A percentile compares a stretch with the other conserved stretches of the same genome.
These are phyloP conservation scores for Boletus semigastroideus DNA, from an alignment of 1,284 basidiomycete species.

Conservation along the genomic window DNA sequence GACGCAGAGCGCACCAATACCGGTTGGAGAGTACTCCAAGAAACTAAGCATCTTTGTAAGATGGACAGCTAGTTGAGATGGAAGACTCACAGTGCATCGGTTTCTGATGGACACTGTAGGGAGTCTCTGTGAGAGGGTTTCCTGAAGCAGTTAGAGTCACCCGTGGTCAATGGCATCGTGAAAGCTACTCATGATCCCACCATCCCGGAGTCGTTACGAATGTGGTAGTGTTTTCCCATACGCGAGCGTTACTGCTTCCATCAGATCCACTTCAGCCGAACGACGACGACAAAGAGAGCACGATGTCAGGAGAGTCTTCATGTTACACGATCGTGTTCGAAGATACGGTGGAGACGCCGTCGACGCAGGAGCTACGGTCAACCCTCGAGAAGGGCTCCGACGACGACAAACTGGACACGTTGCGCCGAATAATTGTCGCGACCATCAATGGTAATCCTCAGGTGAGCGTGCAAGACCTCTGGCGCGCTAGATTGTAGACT, in stretches of 20 bases:
- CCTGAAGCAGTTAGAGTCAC: too few relatives aligned
- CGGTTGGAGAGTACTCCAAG: too few relatives aligned
- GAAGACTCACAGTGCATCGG: too few relatives aligned
- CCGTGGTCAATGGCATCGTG: too few relatives aligned
- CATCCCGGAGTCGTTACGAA: too few relatives aligned
- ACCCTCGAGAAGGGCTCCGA: slow-evolving; percentile 95
- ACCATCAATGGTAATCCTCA: slow-evolving; percentile 95
- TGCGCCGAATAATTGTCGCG: slow-evolving; percentile 92
- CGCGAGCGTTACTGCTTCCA: neutral
- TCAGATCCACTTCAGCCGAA: slow-evolving; percentile 8
- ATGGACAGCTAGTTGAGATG: too few relatives aligned
- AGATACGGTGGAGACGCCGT: slow-evolving; percentile 76
- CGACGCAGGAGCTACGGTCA: slow-evolving; percentile 81
- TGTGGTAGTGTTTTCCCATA: slow-evolving; percentile 13
- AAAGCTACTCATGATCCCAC: too few relatives aligned
- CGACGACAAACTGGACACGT: slow-evolving; percentile 96
- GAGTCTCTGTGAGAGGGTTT: too few relatives aligned
- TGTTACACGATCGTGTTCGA: slow-evolving; percentile 88
- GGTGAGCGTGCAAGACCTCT: slow-evolving; percentile 38
- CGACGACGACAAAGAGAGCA: slow-evolving; percentile 16
- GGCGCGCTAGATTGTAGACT: slow-evolving; percentile 5
- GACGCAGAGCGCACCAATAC: too few relatives aligned
- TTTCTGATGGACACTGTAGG: too few relatives aligned
- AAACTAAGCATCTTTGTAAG: too few relatives aligned
- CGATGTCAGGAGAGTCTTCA: slow-evolving; percentile 49